Conservation (phyloP, 2,329 filamentous ascomycete genomes). For the Aspergillus ibericus region DNA sequence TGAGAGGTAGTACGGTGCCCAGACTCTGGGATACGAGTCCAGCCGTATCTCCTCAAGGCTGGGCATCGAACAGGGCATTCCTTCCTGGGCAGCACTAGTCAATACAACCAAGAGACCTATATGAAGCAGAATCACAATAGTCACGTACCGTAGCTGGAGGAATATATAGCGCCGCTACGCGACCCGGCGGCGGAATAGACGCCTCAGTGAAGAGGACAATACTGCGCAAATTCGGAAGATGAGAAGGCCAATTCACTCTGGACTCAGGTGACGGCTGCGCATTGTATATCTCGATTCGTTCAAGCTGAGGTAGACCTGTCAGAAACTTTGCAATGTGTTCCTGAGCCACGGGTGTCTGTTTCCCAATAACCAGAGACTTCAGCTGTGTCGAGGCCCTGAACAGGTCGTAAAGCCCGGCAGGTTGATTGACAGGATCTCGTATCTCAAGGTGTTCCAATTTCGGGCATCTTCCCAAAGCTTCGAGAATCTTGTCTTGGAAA, state of each 20-base stretch:
- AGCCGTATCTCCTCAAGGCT: conserved; percentile 37
- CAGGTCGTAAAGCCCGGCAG: conserved; percentile 25
- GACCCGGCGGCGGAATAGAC: conserved; percentile 9
- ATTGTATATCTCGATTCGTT: conserved; percentile 28
- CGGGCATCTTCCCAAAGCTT: conserved; percentile 36
- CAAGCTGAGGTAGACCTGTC: conserved; percentile 26
- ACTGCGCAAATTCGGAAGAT: conserved; percentile 33
- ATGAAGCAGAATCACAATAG: not conserved
- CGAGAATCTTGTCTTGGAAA: conserved; percentile 27
- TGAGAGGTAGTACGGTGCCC: conserved; percentile 17
- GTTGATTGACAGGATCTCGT: conserved; percentile 17
- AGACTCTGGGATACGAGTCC: conserved; percentile 26
- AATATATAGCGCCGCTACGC: conserved; percentile 19
- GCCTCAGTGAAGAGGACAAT: conserved; percentile 25
- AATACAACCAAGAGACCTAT: not conserved
- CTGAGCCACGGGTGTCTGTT: conserved; percentile 26
- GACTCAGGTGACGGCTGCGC: conserved; percentile 16
- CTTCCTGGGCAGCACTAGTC: conserved; percentile 6
- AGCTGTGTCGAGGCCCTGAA: conserved; percentile 29
- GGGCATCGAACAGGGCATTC: conserved; percentile 20
- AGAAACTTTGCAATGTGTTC: conserved; percentile 28
- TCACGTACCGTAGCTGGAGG: conserved; percentile 11
- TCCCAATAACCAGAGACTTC: conserved; percentile 27
- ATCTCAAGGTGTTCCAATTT: conserved; percentile 35
- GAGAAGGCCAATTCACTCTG: conserved; percentile 23